Evolutionary conservation across 2,329 filamentous ascomycete species (phyloP).

Genomic region (Ophiobolus disseminans): DNA sequence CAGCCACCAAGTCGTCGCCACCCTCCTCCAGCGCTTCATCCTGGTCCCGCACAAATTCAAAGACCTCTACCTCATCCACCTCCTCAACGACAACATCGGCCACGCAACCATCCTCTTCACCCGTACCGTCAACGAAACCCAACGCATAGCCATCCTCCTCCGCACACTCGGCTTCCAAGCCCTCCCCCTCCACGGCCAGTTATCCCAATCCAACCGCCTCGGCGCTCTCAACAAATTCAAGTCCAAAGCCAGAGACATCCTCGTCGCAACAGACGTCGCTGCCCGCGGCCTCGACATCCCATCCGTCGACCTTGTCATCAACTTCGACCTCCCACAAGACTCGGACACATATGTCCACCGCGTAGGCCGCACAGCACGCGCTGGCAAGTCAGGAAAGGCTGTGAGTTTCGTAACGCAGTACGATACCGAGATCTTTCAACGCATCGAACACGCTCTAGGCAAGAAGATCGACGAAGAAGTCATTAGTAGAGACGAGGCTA

Average conservation of each 20-base stretch:
- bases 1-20: slow-evolving; percentile 91
- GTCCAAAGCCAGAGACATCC: slow-evolving; percentile 77
- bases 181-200: slow-evolving; percentile 90
- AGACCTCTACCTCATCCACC: slow-evolving; percentile 85
- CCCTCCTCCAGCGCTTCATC: slow-evolving; percentile 83
- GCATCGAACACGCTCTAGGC: slow-evolving; percentile 83
- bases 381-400: slow-evolving; percentile 82
- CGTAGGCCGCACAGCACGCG: slow-evolving; percentile 85
- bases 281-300: slow-evolving; percentile 92
- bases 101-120: slow-evolving; percentile 90
- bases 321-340: slow-evolving; percentile 83
- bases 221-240: slow-evolving; percentile 92
- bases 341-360: slow-evolving; percentile 91
- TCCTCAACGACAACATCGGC: slow-evolving; percentile 87
- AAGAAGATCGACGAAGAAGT: slow-evolving; percentile 75
- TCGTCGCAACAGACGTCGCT: slow-evolving; percentile 94
- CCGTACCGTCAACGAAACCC: slow-evolving; percentile 88
- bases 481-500: slow-evolving; percentile 80
- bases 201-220: slow-evolving; percentile 85
- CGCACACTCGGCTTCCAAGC: slow-evolving; percentile 86
- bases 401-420: slow-evolving; percentile 87
- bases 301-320: slow-evolving; percentile 85
- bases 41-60: slow-evolving; percentile 81
- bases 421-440: slow-evolving; percentile 78
- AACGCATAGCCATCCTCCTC: slow-evolving; percentile 82